Evolutionary conservation across 805 yeast genomes (phyloP).

Genomic region (Ogataea glucozyma): DNA sequence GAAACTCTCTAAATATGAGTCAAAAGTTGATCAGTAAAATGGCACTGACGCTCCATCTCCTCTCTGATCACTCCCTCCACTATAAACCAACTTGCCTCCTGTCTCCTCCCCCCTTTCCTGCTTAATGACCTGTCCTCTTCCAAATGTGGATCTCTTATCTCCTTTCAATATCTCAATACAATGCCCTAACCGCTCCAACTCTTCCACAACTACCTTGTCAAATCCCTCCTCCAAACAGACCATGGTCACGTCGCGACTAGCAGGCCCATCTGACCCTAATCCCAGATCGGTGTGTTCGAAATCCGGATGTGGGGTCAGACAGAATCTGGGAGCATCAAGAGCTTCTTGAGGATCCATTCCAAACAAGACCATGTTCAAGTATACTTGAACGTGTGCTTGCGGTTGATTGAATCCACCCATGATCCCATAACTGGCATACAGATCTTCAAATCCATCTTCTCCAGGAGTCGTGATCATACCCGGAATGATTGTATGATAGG

Average conservation of each 20-base stretch:
- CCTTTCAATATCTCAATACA: slow-evolving; percentile 46
- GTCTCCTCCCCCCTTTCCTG: slow-evolving; percentile 35
- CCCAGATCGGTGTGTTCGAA: slow-evolving; percentile 49
- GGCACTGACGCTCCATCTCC: slow-evolving; percentile 85
- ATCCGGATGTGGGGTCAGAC: slow-evolving; percentile 55
- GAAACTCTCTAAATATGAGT: too few relatives aligned
- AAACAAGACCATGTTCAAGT: slow-evolving; percentile 61
- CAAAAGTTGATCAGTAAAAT: slow-evolving; percentile 22
- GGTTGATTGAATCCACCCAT: slow-evolving; percentile 92
- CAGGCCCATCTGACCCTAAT: slow-evolving; percentile 65
- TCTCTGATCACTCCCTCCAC: slow-evolving; percentile 77
- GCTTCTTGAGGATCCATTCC: slow-evolving; percentile 72
- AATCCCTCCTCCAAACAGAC: slow-evolving; percentile 70
- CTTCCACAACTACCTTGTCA: slow-evolving; percentile 43
- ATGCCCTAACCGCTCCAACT: slow-evolving; percentile 58
- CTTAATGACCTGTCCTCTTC: slow-evolving; percentile 74
- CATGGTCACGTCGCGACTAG: slow-evolving; percentile 55
- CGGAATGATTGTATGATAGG: slow-evolving; percentile 84
- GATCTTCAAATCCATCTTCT: slow-evolving; percentile 33
- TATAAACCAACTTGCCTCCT: slow-evolving; percentile 43
- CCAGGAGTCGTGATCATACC: slow-evolving; percentile 63
- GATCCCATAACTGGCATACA: slow-evolving; percentile 59
- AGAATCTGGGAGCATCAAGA: slow-evolving; percentile 72
- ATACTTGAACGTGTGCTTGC: slow-evolving; percentile 80
- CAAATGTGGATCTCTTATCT: slow-evolving; percentile 41